phyloP scores from a whole-genome alignment of 78 protist species.

The Paratrimastix pyriformis region DNA sequence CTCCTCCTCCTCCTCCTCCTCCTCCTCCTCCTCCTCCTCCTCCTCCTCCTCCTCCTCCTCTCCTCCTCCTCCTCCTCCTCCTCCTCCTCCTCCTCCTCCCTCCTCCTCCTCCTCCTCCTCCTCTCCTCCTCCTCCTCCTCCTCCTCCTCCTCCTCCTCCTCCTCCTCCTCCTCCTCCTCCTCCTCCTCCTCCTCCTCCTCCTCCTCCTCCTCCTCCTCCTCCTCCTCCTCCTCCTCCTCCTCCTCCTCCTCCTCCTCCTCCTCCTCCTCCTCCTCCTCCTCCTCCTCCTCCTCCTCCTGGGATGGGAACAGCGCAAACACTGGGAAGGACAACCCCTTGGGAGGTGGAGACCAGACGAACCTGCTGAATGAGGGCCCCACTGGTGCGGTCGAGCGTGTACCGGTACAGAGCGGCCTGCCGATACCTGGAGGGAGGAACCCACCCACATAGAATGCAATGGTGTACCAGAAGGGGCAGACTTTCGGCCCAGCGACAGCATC shows the following conservation, averaged over 20 bases:
- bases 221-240: background rate
- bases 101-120: background rate
- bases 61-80: constrained; percentile 12
- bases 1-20: constrained; percentile 15
- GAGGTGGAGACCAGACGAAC: no score
- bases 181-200: constrained; percentile 5
- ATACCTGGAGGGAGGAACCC: no score
- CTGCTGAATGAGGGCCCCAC: no score
- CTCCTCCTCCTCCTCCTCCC: background rate
- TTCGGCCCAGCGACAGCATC: no score
- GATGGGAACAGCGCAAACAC: no score
- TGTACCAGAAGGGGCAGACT: no score
- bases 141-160: constrained; percentile 14
- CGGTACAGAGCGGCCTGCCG: no score
- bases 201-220: background rate
- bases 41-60: background rate
- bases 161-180: constrained; percentile 11
- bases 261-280: background rate
- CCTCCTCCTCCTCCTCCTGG: background rate
- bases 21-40: constrained; percentile 17
- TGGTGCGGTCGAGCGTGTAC: no score
- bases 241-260: background rate
- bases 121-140: background rate
- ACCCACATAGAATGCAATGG: no score
- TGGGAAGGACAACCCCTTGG: no score